Evolutionary conservation across 164 flowering plant genomes (phyloP).

Genomic region (Cinnamomum micranthum): DNA sequence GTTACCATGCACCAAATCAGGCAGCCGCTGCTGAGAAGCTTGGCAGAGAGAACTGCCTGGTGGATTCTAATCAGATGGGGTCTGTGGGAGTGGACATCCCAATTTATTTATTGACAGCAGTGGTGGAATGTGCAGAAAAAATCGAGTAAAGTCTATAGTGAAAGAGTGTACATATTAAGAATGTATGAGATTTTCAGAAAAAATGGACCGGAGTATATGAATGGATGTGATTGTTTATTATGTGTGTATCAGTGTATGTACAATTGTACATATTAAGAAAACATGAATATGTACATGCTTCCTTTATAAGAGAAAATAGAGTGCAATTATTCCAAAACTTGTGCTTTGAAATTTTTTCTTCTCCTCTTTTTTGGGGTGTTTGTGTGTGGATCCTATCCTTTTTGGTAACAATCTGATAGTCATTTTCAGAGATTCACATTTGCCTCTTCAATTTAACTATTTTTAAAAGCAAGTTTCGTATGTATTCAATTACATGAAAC

Average conservation of each 20-base stretch:
- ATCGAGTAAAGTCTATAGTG: not conserved
- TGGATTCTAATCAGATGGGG: conserved; percentile 38
- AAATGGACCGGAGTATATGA: not conserved
- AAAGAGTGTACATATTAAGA: not conserved
- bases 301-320: no score
- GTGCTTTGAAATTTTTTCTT: not conserved
- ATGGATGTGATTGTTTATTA: not conserved
- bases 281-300: not conserved
- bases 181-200: not conserved
- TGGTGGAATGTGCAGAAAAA: not conserved
- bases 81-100: conserved; percentile 61
- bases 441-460: no score
- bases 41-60: conserved; percentile 31
- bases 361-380: no score
- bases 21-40: conserved; percentile 28
- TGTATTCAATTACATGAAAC: no score
- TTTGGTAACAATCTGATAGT: no score
- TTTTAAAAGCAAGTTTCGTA: no score
- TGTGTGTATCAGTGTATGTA: not conserved
- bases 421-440: no score
- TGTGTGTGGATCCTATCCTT: no score
- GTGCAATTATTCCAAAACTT: not conserved
- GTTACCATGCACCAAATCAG: conserved; percentile 27
- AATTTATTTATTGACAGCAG: conserved; percentile 34
- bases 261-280: not conserved